Conservation (phyloP, 1,284 basidiomycete species). For the Apiotrichum gamsii region DNA sequence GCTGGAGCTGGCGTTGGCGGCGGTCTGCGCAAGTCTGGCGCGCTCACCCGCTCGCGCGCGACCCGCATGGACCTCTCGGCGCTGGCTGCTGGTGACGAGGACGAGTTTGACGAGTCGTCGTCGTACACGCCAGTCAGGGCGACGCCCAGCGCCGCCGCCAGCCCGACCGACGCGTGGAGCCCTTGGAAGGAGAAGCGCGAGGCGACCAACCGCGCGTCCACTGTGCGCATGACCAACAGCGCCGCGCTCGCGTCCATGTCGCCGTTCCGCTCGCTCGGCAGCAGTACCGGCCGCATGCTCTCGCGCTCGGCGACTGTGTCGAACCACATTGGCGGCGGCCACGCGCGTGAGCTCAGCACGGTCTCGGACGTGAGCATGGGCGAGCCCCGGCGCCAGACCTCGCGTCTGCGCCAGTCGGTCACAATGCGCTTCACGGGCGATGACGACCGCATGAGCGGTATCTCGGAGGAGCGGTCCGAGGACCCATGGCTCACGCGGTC, state of each 20-base stretch:
- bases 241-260: slow-evolving; percentile 22
- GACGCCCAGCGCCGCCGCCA: slow-evolving; percentile 1
- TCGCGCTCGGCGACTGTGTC: slow-evolving; percentile 29
- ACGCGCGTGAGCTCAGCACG: slow-evolving; percentile 22
- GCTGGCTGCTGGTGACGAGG: slow-evolving; percentile 17
- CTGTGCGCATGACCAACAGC: too few species aligned
- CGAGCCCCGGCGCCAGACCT: neutral
- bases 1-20: neutral
- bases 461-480: neutral
- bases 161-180: slow-evolving; percentile 24
- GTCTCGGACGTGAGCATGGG: slow-evolving; percentile 30
- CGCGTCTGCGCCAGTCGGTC: slow-evolving; percentile 3
- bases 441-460: slow-evolving; percentile 24
- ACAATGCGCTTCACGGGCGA: slow-evolving; percentile 8
- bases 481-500: slow-evolving; percentile 1
- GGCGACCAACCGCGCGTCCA: slow-evolving; percentile 1
- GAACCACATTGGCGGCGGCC: slow-evolving; percentile 20
- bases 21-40: too few species aligned
- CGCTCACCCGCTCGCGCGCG: slow-evolving; percentile 11
- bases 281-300: slow-evolving; percentile 13
- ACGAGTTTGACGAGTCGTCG: neutral
- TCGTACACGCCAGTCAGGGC: neutral
- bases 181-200: slow-evolving; percentile 29
- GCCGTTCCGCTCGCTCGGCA: slow-evolving; percentile 24
- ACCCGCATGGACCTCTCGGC: slow-evolving; percentile 21